Evolutionary conservation across 2,329 filamentous ascomycete species (phyloP), one percentile per base, ranked within the genome.

Genomic region (Microsporum canis): DNA sequence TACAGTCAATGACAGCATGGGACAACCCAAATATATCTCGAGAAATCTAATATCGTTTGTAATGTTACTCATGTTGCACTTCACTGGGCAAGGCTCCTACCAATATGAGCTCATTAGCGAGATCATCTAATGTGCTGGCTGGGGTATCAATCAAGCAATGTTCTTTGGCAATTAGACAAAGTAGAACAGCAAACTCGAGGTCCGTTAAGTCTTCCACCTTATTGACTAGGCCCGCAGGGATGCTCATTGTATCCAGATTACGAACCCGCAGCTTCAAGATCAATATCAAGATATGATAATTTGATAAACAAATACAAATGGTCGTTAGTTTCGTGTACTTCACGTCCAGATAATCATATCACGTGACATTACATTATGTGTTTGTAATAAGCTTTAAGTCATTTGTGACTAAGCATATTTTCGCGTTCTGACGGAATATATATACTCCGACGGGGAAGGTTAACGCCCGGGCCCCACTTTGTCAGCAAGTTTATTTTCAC

Each of bases 101-200:
- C 70, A 94, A 76, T 64, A 83, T 81, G 27, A 96, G 77, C 73
- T 95, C 90, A 59, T 84, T 80, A 49, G 86, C 80, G n/a, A 95
- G 78, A 65, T 85, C 81, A 71, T 88, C 80, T 61, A 92, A 75
- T 59, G 78, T 76, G 39, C 82, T 76, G 3, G 77, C 72, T 1
- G 85, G 82, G 14, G 89, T 88, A 73, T 90, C 87, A 69, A 97
- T 84, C 67, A 97, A 85, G 76, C 90, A 96, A 73, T 97, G 91
- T 73, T 96, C 88, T 66, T 86, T 82, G 63, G 86, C 85, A 64
- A 91, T 81, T 58, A 97, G 82, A 70, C 88, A 91, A 58, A 96
- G 82, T 45, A 97, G 80, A 12, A 88, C 77, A 29, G 92, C 94
- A 63, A 97, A 83, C 75, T 96, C 91, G 45, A 96, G 80, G 76